phyloP scores from a whole-genome alignment of 169 alveolate species.

The Eimeria praecox region DNA sequence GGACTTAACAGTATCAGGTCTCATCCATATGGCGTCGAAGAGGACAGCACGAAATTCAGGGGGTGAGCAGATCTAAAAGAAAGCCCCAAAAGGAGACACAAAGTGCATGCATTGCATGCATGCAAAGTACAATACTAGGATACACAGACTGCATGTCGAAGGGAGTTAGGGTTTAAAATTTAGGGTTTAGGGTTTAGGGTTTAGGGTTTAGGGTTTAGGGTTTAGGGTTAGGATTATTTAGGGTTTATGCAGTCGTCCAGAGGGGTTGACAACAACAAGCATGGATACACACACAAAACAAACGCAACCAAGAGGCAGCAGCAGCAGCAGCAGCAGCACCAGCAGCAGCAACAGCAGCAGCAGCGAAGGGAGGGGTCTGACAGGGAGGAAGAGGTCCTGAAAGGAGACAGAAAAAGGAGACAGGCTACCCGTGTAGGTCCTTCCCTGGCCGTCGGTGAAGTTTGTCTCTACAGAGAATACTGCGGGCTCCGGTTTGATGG shows the following conservation, averaged over 20 bases:
- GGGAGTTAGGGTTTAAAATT: too few species aligned
- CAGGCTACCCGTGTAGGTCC: constrained; percentile 33
- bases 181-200: too few species aligned
- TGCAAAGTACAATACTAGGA: too few species aligned
- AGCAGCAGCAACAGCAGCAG: neutral
- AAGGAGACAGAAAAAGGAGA: constrained; percentile 64
- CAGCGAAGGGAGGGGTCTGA: neutral
- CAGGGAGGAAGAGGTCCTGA: constrained; percentile 75
- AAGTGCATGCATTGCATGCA: neutral
- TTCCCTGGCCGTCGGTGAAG: constrained; percentile 53
- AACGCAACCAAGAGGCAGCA: neutral
- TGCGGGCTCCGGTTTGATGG: constrained; percentile 57
- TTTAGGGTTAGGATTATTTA: too few species aligned
- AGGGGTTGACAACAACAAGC: too few species aligned
- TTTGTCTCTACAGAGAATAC: constrained; percentile 52
- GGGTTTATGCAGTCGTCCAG: too few species aligned
- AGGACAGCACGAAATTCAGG: constrained; percentile 44
- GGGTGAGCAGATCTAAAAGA: constrained; percentile 67
- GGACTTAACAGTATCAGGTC: neutral
- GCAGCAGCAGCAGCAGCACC: neutral
- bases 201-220: too few species aligned
- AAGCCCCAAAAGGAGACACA: neutral
- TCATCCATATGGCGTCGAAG: constrained; percentile 49
- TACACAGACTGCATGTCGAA: too few species aligned
- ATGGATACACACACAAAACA: neutral